Conservation (phyloP, 2,329 filamentous ascomycete genomes). For the Aspergillus uvarum region DNA sequence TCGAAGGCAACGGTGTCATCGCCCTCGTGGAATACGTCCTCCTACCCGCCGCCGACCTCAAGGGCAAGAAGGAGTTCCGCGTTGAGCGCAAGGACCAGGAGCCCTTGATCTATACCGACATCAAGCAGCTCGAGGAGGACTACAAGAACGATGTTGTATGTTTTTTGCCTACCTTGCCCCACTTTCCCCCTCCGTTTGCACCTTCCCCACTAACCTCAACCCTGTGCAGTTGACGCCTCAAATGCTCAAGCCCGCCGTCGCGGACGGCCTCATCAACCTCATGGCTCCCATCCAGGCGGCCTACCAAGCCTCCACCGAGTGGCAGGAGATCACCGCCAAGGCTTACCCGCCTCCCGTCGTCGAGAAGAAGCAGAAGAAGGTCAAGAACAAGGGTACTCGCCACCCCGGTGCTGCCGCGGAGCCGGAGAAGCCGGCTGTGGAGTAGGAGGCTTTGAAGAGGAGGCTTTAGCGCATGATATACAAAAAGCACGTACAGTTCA, state of each 20-base stretch:
- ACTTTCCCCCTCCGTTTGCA: background rate
- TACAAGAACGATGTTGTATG: constrained; percentile 74
- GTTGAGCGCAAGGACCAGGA: constrained; percentile 65
- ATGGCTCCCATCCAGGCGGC: constrained; percentile 74
- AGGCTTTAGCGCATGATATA: background rate
- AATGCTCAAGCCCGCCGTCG: constrained; percentile 79
- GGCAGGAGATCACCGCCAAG: constrained; percentile 72
- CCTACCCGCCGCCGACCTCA: constrained; percentile 60
- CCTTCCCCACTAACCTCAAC: constrained; percentile 9
- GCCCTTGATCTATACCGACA: constrained; percentile 74
- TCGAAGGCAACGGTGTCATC: constrained; percentile 83
- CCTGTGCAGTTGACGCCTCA: constrained; percentile 72
- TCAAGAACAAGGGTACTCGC: constrained; percentile 72
- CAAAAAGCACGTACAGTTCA: background rate
- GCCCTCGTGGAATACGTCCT: constrained; percentile 85
- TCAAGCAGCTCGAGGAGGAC: constrained; percentile 73
- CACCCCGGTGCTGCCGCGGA: constrained; percentile 34
- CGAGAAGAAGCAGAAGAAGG: constrained; percentile 72
- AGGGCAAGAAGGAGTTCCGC: constrained; percentile 60
- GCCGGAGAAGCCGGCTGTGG: constrained; percentile 14
- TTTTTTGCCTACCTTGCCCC: constrained; percentile 16
- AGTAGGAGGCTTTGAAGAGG: background rate
- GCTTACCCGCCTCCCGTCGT: constrained; percentile 75
- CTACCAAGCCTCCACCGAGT: constrained; percentile 70
- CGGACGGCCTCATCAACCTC: constrained; percentile 69